Evolutionary conservation across 768 basidiomycete species (phyloP), one percentile per base, ranked within the genome.

Genomic region (Trametes cubensis): DNA sequence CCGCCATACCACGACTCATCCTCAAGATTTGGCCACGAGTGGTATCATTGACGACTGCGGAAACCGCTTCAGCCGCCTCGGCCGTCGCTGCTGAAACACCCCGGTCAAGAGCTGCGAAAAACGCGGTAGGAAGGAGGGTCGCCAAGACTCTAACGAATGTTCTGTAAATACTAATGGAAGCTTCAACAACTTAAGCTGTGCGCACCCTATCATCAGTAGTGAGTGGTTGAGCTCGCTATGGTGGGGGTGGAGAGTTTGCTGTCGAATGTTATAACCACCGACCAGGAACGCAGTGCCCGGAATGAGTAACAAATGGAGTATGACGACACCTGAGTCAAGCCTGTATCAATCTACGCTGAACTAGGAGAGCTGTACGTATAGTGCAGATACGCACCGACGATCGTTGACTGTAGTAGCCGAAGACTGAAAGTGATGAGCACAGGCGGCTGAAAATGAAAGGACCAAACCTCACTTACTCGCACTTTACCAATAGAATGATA

Each of bases 271-370:
- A n/a, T 83, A 85, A 47, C 89, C 89, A 23, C 89, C 89, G 2
- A 82, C 81, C n/a, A 90, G 77, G 70, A 90, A 91, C 0, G 88
- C 79, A 4, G 81, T 78, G 2, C 89, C 89, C 0, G 89, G 89
- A 46, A 91, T 78, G 15, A 92, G 80, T 0, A 92, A 79, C 0
- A 90, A 78, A 70, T 89, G 89, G 11, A 92, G 78, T n/a, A 92
- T 73, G 6, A 90, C 80, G 8, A 92, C 89, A 18, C 89, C 87
- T 85, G 60, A 7, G 28, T 44, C 61, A 14, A 30, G 26, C 23
- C 6, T 20, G 39, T 7, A 23, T 14, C 6, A 39, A 20, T 39
- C 7, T 6, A 21, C 15, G 23, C 20, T n/a, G 1, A 14, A 26
- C 7, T 0, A 11, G 2, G 51, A 52, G 51, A 18, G 34, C 10